phyloP scores from a whole-genome alignment of 2,329 filamentous ascomycete species.

The Metarhizium rileyi region DNA sequence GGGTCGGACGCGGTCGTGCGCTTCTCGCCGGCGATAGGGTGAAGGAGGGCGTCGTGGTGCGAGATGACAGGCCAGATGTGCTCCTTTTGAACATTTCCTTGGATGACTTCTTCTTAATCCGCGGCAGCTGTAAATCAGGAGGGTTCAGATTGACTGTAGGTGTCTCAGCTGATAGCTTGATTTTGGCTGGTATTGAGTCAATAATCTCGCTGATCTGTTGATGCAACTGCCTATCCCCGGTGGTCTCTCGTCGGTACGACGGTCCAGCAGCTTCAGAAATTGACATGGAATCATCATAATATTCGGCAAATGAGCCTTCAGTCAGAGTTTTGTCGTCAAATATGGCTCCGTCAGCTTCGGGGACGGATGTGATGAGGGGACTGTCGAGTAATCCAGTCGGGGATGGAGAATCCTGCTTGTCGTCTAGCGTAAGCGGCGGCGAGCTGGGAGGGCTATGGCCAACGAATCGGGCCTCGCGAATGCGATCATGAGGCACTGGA shows the following conservation, averaged over 20 bases:
- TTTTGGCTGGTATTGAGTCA: slow-evolving; percentile 66
- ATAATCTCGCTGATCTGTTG: slow-evolving; percentile 73
- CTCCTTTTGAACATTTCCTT: slow-evolving; percentile 36
- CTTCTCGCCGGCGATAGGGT: slow-evolving; percentile 56
- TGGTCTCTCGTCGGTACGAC: slow-evolving; percentile 22
- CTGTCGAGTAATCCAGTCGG: slow-evolving; percentile 34
- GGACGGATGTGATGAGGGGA: slow-evolving; percentile 32
- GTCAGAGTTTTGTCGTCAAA: slow-evolving; percentile 31
- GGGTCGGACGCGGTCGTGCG: slow-evolving; percentile 35
- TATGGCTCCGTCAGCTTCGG: slow-evolving; percentile 28
- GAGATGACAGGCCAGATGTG: slow-evolving; percentile 42
- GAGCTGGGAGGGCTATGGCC: slow-evolving; percentile 40
- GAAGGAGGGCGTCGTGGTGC: slow-evolving; percentile 56
- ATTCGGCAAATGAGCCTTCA: slow-evolving; percentile 36
- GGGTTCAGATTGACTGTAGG: slow-evolving; percentile 45
- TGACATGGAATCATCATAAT: slow-evolving; percentile 32
- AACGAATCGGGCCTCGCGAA: slow-evolving; percentile 24
- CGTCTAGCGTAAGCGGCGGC: slow-evolving; percentile 24
- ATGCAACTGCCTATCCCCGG: slow-evolving; percentile 59
- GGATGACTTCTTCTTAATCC: slow-evolving; percentile 32
- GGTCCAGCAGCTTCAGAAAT: slow-evolving; percentile 19
- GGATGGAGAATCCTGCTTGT: slow-evolving; percentile 10
- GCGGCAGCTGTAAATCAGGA: slow-evolving; percentile 44
- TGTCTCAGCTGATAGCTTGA: slow-evolving; percentile 56
- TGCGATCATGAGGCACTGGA: slow-evolving; percentile 16